Percentiles rank a stretch among this genome's conserved stretches.
These are phyloP conservation scores for Aspergillus sergii DNA, from an alignment of 2,329 filamentous ascomycete genomes.

Conservation along the genomic window DNA sequence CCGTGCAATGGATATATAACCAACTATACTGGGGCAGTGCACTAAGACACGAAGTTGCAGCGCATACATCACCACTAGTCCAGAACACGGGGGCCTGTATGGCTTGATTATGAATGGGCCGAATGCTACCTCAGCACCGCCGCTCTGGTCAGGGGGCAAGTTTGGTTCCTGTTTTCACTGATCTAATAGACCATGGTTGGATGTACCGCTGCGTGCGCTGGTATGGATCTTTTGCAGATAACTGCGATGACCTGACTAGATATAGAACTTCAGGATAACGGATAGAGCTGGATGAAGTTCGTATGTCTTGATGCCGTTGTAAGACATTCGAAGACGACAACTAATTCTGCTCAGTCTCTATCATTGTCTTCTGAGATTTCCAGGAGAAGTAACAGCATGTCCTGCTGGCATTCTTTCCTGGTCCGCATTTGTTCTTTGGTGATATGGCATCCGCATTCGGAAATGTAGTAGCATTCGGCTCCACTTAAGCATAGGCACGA, in stretches of 20 bases:
- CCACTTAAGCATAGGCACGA: neutral
- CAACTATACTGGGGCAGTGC: neutral
- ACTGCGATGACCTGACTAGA: neutral
- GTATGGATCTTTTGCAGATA: neutral
- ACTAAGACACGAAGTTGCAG: neutral
- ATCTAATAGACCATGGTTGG: neutral
- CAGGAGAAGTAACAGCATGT: neutral
- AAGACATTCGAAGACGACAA: neutral
- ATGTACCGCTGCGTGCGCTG: neutral
- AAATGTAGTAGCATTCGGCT: neutral
- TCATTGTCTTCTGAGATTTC: neutral
- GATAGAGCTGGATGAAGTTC: neutral
- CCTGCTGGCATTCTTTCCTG: neutral
- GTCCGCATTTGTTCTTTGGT: neutral
- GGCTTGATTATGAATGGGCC: neutral
- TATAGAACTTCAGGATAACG: neutral
- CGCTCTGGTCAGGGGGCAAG: neutral
- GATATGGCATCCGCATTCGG: neutral
- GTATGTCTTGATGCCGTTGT: neutral
- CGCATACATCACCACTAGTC: constrained; percentile 10
- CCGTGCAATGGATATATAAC: neutral
- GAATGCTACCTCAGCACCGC: neutral
- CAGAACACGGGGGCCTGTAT: neutral
- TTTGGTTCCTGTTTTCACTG: neutral
- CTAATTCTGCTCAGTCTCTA: neutral